Conservation (phyloP, 2,329 filamentous ascomycete species). For the Xylariaceae sp. region DNA sequence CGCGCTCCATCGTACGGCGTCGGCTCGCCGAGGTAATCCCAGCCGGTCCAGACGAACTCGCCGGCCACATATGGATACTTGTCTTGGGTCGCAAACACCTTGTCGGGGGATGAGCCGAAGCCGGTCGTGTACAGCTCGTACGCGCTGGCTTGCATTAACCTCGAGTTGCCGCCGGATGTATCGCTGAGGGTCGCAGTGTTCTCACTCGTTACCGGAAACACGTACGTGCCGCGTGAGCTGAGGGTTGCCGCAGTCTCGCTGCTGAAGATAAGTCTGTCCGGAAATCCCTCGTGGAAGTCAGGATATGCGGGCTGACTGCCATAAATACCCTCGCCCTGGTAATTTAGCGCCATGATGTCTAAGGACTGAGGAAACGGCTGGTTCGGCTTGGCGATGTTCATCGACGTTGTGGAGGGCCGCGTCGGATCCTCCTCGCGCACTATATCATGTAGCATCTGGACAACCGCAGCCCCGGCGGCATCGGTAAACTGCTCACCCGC, state of each 20-base stretch:
- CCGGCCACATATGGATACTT: conserved; percentile 52
- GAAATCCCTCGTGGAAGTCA: conserved; percentile 47
- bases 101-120: conserved; percentile 55
- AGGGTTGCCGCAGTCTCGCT: conserved; percentile 49
- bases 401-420: conserved; percentile 46
- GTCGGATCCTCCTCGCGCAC: conserved; percentile 51
- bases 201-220: conserved; percentile 52
- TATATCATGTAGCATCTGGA: conserved; percentile 44
- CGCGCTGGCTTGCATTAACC: conserved; percentile 44
- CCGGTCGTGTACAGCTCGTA: conserved; percentile 55
- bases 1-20: conserved; percentile 51
- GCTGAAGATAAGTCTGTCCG: conserved; percentile 49
- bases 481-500: conserved; percentile 49
- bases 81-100: conserved; percentile 55
- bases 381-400: conserved; percentile 49
- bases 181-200: conserved; percentile 43
- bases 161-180: conserved; percentile 44
- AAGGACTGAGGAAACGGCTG: conserved; percentile 44
- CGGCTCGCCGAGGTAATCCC: conserved; percentile 54
- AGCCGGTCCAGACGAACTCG: conserved; percentile 57
- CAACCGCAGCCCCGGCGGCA: conserved; percentile 37
- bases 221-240: conserved; percentile 54
- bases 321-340: conserved; percentile 53
- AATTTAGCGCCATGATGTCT: conserved; percentile 57
- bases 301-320: conserved; percentile 38